Percentiles rank a stretch among this genome's conserved stretches.
Conservation (phyloP, 2,329 filamentous ascomycete species). For the Elsinoe australis region DNA sequence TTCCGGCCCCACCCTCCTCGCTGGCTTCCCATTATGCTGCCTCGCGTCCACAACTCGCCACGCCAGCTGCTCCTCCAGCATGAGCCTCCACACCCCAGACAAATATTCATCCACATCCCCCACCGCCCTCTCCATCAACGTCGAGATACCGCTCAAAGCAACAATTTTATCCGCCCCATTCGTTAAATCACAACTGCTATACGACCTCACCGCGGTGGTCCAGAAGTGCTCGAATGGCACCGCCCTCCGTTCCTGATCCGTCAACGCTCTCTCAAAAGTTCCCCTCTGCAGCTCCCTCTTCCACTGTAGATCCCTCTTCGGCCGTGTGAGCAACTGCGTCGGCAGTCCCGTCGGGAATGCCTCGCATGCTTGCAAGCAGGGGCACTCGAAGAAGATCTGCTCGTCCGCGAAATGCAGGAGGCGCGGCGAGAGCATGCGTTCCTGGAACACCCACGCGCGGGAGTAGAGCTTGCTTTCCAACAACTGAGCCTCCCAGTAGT, state of each 20-base stretch:
- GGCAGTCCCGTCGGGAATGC: not conserved
- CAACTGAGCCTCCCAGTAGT: not conserved
- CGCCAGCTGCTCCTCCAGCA: not conserved
- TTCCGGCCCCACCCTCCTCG: too few relatives aligned
- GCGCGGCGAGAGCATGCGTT: constrained; percentile 1
- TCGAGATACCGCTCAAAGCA: not conserved
- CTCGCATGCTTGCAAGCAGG: constrained; percentile 12
- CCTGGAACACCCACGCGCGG: constrained; percentile 15
- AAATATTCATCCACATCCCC: not conserved
- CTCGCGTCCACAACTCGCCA: not conserved
- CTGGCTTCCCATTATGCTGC: too few relatives aligned
- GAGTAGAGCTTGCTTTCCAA: not conserved
- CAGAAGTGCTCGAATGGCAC: not conserved
- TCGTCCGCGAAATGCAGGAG: not conserved
- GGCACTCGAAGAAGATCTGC: constrained; percentile 8
- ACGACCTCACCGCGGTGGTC: not conserved
- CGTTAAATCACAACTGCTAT: not conserved
- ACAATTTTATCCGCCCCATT: not conserved
- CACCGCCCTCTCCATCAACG: not conserved
- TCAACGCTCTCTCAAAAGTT: not conserved
- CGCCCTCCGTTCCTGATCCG: not conserved
- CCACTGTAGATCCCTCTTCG: not conserved
- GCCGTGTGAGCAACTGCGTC: not conserved
- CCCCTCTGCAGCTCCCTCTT: not conserved
- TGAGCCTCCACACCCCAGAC: not conserved